Conservation (phyloP, 495 filamentous ascomycete species). For the Lineolata rhizophorae region DNA sequence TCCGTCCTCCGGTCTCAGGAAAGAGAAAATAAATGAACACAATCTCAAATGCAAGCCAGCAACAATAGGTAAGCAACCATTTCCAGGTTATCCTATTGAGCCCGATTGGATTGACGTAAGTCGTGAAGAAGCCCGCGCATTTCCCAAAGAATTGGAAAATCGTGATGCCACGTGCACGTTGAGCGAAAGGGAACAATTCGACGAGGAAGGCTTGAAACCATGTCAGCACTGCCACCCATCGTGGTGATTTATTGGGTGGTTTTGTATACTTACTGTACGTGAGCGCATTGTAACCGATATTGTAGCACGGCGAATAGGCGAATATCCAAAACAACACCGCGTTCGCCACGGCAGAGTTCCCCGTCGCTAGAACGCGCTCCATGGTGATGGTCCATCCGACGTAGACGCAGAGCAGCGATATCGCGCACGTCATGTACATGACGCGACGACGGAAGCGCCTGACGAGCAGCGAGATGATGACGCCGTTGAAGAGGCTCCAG, state of each 20-base stretch:
- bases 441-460: slow-evolving; percentile 7
- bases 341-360: slow-evolving; percentile 8
- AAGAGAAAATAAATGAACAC: slow-evolving; percentile 38
- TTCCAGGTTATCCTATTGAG: slow-evolving; percentile 11
- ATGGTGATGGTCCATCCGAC: slow-evolving; percentile 2
- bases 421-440: slow-evolving; percentile 9
- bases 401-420: slow-evolving; percentile 9
- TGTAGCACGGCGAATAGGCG: slow-evolving; percentile 12
- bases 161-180: slow-evolving; percentile 29
- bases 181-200: slow-evolving; percentile 28
- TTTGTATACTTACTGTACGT: slow-evolving; percentile 35
- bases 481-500: neutral
- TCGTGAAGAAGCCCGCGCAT: slow-evolving; percentile 10
- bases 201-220: slow-evolving; percentile 37
- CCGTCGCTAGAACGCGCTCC: too few species aligned
- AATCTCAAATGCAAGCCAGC: slow-evolving; percentile 12
- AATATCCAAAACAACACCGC: slow-evolving; percentile 14
- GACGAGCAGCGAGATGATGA: slow-evolving; percentile 4
- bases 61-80: too few species aligned
- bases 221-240: slow-evolving; percentile 55
- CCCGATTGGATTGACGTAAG: slow-evolving; percentile 14
- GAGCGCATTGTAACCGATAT: slow-evolving; percentile 21
- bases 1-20: slow-evolving; percentile 43
- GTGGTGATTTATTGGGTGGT: slow-evolving; percentile 43
- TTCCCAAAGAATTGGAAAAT: slow-evolving; percentile 12